Base-by-base conservation (phyloP, 768 basidiomycete species). In the Pisolithus orientalis region DNA sequence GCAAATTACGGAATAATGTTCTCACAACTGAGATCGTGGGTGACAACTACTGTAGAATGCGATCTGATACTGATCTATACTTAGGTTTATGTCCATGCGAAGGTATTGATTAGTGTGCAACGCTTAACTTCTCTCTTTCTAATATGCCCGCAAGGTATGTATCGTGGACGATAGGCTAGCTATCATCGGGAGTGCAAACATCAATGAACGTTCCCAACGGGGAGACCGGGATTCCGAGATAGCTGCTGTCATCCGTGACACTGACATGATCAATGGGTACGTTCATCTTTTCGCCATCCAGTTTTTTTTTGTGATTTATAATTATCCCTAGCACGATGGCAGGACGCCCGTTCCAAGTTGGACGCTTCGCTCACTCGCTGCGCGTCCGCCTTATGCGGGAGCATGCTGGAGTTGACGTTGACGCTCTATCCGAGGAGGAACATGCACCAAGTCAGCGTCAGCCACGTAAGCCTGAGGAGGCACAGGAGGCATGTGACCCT, bases 171-270 rank as follows among this genome's bases (percentile, higher is more conserved):
- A 99, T 65, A 84, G 96, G 49, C 73, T 94, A 52, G 93, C 82
- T 31, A 93, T 96, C 63, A 96, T 96, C 57, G 93, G 93, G 14
- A 94, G 92, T 50, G 95, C 95, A 16, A 98, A 96, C 66, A 93
- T 99, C 73, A 98, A 99, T 64, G 96, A 99, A 65, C 83, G 96
- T 37, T 95, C 92, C 13, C 90, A 91, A 63, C 79, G 92, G 28
- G 96, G 96, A 24, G 95, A 99, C 66, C 85, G 96, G 28, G 96
- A 99, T 68, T 98, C 95, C 2, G 96, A 99, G 65, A 67, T 98
- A 32, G 92, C 93, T 3, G 84, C 90, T 37, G 83, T 99, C 43
- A 90, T 98, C 48, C 78, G 93, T 56, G 96, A 99, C 62, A 98
- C 95, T 3, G 95, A 99, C 62, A 87, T 99, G 89, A 87, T 98